Conservation (phyloP, 2,329 filamentous ascomycete species). For the Trichoderma atroviride region DNA sequence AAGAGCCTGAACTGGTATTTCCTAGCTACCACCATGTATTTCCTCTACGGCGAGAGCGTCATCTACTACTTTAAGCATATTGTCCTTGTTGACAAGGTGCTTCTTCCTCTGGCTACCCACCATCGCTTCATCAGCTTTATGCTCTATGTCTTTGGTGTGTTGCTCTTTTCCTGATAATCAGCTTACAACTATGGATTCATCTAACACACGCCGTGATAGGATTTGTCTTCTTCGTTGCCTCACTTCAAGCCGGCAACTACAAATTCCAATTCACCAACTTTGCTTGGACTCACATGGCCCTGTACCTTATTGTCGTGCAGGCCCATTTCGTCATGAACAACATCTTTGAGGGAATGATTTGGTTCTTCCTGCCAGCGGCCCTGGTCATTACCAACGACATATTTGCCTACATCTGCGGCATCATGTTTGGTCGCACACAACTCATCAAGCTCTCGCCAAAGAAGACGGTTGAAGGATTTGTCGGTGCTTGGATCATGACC, state of each 20-base stretch:
- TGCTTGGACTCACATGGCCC: conserved; percentile 98
- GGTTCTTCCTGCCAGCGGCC: conserved; percentile 95
- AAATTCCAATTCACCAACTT: conserved; percentile 99
- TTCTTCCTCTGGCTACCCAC: conserved; percentile 92
- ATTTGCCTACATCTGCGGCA: conserved; percentile 95
- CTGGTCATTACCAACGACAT: conserved; percentile 99
- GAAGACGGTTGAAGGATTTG: conserved; percentile 97
- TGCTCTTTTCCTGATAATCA: background rate
- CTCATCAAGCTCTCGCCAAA: conserved; percentile 98
- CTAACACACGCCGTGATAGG: conserved; percentile 56
- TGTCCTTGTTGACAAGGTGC: conserved; percentile 87
- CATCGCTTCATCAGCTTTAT: conserved; percentile 99
- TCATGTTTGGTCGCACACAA: conserved; percentile 93
- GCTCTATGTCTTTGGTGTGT: conserved; percentile 90
- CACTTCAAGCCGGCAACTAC: conserved; percentile 93
- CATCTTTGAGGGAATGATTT: conserved; percentile 98
- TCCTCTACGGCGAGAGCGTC: conserved; percentile 96
- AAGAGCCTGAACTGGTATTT: conserved; percentile 99
- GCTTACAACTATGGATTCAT: background rate
- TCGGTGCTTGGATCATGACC: conserved; percentile 95
- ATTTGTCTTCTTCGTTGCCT: conserved; percentile 97
- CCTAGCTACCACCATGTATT: conserved; percentile 98
- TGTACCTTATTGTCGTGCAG: conserved; percentile 96
- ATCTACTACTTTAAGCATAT: conserved; percentile 99
- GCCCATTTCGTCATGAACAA: conserved; percentile 99